Base-by-base conservation (phyloP, 257 asterid species). In the Fraxinus cuspidata region DNA sequence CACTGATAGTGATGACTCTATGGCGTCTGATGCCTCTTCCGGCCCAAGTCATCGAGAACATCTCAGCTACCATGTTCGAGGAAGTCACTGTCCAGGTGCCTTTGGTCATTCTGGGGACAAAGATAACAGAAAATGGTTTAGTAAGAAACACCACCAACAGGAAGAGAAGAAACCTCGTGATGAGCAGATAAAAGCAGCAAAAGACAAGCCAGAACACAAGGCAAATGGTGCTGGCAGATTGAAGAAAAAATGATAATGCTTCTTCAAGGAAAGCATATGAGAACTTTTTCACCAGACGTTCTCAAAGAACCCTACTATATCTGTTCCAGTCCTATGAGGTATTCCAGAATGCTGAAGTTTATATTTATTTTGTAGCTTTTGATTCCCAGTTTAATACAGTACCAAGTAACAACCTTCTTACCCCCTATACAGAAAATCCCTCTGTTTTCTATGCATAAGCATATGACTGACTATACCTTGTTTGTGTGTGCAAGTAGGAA, bases 11-110 rank as follows among this genome's bases (percentile, higher is more conserved):
- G 97, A 94, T 76, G 97, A 94, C 44, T 92, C 97, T 6, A 91
- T 92, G 98, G 94, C 97, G 73, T 94, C 98, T 5, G 98, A 92
- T 84, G 98, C 98, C 23, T 91, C 97, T 35, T 92, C 97, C 8
- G 97, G 97, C 66, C 97, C 97, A 16, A 88, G 92, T 56, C 86
- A 87, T 82, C 92, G 79, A 66, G 85, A 83, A 74, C 47, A 66
- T 73, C 63, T 80, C 2, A 65, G 74, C 35, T 70, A 72, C 68
- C 60, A 49, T 76, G 28, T 18, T 7, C 75, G 29, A 21, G 73
- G 72, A 71, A 73, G 51, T 74, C 74, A 76, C 38, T 82, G 81
- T 10, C 49, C 31, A 7, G 69, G 60, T 65, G 74, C 34, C 15
- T 38, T 65, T 34, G 60, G 81, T 64, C 88, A 80, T 81, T 84